phyloP scores from a whole-genome alignment of 2,329 filamentous ascomycete species.

The Cordyceps farinosa region DNA sequence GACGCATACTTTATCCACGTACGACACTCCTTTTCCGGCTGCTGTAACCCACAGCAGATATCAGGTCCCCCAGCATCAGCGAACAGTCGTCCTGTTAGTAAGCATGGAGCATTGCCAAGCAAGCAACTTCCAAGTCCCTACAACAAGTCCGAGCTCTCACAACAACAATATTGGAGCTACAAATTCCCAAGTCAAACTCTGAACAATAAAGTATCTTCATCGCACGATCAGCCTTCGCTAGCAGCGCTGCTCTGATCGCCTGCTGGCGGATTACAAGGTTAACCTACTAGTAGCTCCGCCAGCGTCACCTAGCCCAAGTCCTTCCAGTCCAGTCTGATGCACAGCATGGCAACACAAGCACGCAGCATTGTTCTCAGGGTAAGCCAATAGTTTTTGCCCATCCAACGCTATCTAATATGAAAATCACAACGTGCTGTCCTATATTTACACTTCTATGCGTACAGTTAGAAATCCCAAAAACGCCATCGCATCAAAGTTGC shows the following conservation, averaged over 20 bases:
- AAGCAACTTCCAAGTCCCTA: neutral
- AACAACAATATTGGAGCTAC: neutral
- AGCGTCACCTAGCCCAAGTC: neutral
- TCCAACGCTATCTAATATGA: constrained; percentile 13
- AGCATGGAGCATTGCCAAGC: neutral
- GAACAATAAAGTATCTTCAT: neutral
- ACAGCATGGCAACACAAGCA: too few relatives aligned
- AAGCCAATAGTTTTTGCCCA: constrained; percentile 4
- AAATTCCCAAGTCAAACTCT: neutral
- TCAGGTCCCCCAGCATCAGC: neutral
- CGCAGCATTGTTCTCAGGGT: neutral
- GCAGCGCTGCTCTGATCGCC: neutral
- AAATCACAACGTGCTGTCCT: constrained; percentile 5
- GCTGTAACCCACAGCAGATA: neutral
- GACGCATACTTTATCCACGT: neutral
- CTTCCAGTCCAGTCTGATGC: neutral
- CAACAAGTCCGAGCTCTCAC: neutral
- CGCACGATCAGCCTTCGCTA: neutral
- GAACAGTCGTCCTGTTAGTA: constrained; percentile 1
- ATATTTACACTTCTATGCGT: constrained; percentile 12
- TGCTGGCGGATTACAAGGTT: too few relatives aligned
- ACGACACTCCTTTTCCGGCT: too few relatives aligned
- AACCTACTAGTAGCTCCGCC: too few relatives aligned
- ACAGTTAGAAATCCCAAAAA: neutral
- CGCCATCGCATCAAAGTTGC: constrained; percentile 1